These are phyloP conservation scores for Kluyveromyces nonfermentans DNA, from an alignment of 805 yeast genomes.

Conservation along the genomic window DNA sequence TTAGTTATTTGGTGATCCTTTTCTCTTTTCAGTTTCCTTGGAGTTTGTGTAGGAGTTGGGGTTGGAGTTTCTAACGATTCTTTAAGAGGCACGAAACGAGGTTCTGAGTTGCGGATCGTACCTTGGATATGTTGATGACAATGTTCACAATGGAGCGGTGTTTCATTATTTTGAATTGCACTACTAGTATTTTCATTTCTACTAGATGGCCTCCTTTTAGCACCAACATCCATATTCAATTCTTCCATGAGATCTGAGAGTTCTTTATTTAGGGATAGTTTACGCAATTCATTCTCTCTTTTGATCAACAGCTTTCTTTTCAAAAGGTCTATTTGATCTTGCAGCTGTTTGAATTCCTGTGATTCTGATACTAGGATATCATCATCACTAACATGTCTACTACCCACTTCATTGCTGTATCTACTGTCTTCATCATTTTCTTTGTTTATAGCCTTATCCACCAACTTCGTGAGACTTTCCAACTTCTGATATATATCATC, in stretches of 20 bases:
- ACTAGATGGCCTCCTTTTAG: background rate
- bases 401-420: background rate
- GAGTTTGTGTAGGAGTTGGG: conserved; percentile 3
- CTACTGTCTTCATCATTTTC: background rate
- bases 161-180: background rate
- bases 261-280: conserved; percentile 26
- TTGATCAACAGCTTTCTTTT: conserved; percentile 27
- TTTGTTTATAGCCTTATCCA: conserved; percentile 2
- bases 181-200: background rate
- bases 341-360: conserved; percentile 27
- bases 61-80: conserved; percentile 4
- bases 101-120: background rate
- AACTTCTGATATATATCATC: conserved; percentile 12
- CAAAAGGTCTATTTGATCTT: conserved; percentile 26
- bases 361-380: conserved; percentile 30
- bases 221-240: conserved; percentile 8
- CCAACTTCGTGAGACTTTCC: conserved; percentile 13
- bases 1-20: background rate
- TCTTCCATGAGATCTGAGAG: conserved; percentile 20
- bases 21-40: conserved; percentile 3
- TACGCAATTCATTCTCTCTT: conserved; percentile 30
- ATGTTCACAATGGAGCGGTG: conserved; percentile 1
- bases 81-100: conserved; percentile 1
- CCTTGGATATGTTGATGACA: conserved; percentile 2
- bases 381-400: conserved; percentile 16